A percentile compares a stretch with the other conserved stretches of the same genome.
phyloP scores from a whole-genome alignment of 169 alveolate species.

The Cryptosporidium baileyi region DNA sequence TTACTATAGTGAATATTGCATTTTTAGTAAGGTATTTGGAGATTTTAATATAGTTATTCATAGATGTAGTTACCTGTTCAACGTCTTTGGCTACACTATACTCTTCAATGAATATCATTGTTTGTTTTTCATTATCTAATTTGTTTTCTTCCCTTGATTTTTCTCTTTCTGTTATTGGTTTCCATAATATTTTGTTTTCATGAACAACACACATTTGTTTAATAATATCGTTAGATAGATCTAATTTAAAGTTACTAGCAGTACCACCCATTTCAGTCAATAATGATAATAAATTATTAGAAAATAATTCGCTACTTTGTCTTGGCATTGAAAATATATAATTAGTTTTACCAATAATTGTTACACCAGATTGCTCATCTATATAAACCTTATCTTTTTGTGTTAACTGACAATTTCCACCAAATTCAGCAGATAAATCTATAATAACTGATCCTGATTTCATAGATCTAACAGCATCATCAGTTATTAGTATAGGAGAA shows the following conservation, averaged over 20 bases:
- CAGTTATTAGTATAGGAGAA: constrained; percentile 75
- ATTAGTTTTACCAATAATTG: constrained; percentile 79
- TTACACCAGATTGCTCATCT: constrained; percentile 74
- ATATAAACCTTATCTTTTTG: constrained; percentile 64
- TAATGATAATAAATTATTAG: constrained; percentile 68
- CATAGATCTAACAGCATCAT: constrained; percentile 76
- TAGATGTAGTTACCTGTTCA: neutral
- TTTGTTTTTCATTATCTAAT: neutral
- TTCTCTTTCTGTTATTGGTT: neutral
- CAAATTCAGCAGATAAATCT: constrained; percentile 79
- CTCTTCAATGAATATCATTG: neutral
- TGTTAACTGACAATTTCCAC: constrained; percentile 79
- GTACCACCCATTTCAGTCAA: constrained; percentile 67
- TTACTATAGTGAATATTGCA: neutral
- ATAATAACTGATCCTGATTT: constrained; percentile 80
- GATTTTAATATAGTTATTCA: neutral
- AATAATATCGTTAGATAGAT: constrained; percentile 8
- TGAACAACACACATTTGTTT: constrained; percentile 16
- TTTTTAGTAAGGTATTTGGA: too few species aligned
- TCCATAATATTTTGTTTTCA: constrained; percentile 15
- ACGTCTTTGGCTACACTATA: neutral
- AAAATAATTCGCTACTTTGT: constrained; percentile 69
- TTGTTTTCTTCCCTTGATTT: constrained; percentile 3
- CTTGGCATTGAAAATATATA: constrained; percentile 78
- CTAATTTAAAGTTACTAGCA: constrained; percentile 11